These are phyloP conservation scores for Asterella californica DNA, from an alignment of 225 moss, liverwort and hornwort genomes.

Conservation along the genomic window DNA sequence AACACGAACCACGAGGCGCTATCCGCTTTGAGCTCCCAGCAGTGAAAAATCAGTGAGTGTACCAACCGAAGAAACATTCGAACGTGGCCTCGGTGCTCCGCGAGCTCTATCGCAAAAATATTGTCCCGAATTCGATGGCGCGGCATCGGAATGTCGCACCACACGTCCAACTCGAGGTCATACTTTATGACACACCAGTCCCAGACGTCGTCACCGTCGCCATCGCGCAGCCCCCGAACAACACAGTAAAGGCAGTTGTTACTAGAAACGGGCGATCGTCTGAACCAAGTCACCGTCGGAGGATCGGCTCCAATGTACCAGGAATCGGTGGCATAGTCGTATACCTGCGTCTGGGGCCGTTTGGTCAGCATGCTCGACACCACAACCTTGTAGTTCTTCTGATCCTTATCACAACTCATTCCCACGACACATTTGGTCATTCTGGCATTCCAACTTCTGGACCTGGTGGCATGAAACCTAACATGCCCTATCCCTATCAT, in stretches of 20 bases:
- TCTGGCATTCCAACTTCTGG: conserved; percentile 20
- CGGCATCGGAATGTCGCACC: conserved; percentile 24
- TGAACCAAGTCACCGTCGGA: conserved; percentile 16
- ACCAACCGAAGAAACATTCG: conserved; percentile 23
- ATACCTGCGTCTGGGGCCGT: conserved; percentile 20
- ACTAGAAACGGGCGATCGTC: conserved; percentile 14
- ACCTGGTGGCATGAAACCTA: conserved; percentile 19
- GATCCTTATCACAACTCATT: neutral
- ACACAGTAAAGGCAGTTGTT: conserved; percentile 18
- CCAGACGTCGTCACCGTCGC: conserved; percentile 10
- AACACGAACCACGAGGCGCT: conserved; percentile 10
- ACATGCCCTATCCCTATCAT: conserved; percentile 16
- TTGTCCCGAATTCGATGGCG: conserved; percentile 22
- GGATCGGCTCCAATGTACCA: conserved; percentile 22
- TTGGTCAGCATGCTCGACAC: conserved; percentile 20
- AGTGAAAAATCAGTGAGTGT: conserved; percentile 19
- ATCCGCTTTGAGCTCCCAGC: conserved; percentile 26
- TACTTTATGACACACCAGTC: conserved; percentile 25
- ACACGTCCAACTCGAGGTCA: conserved; percentile 11
- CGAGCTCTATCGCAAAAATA: conserved; percentile 25
- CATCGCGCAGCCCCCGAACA: conserved; percentile 16
- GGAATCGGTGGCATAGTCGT: conserved; percentile 3
- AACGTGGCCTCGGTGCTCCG: conserved; percentile 20
- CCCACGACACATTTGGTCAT: conserved; percentile 29
- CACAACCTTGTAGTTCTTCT: conserved; percentile 15